phyloP scores from a whole-genome alignment of 176 grass and related monocot genomes.

The Eleusine coracana region DNA sequence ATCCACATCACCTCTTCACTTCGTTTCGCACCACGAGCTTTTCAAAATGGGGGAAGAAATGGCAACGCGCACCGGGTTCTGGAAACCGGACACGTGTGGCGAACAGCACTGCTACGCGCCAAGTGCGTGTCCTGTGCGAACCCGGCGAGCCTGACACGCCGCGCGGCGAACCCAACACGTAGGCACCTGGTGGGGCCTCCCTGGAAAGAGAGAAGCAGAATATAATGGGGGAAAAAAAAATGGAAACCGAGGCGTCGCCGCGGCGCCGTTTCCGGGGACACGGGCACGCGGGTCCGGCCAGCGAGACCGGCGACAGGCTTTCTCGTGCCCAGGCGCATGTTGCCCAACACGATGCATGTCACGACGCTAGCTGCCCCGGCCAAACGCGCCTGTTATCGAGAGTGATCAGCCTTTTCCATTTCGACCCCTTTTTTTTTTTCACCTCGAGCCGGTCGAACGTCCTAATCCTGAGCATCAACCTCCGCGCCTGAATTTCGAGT shows the following conservation, averaged over 20 bases:
- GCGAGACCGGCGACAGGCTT: conserved; percentile 28
- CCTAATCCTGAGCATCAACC: conserved; percentile 11
- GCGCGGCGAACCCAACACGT: background rate
- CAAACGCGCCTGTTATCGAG: background rate
- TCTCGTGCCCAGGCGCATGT: conserved; percentile 26
- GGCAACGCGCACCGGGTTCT: background rate
- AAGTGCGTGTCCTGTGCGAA: background rate
- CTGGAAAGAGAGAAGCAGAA: too few relatives aligned
- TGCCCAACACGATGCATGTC: conserved; percentile 22
- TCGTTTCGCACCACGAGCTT: background rate
- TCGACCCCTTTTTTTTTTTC: background rate
- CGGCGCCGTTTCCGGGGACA: conserved; percentile 24
- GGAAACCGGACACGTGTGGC: conserved; percentile 2
- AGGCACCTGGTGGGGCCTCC: background rate
- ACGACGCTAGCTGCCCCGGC: background rate
- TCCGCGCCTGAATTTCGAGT: background rate
- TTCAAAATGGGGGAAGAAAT: background rate
- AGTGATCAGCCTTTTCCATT: background rate
- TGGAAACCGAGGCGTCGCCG: background rate
- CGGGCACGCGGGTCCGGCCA: conserved; percentile 21
- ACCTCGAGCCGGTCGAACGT: background rate
- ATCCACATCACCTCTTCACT: background rate
- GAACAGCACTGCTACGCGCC: too few relatives aligned
- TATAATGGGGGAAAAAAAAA: too few relatives aligned
- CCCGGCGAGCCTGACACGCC: conserved; percentile 25